These are phyloP conservation scores for Noccaea bulbosa DNA, from an alignment of 345 rosid genomes.

Conservation along the genomic window DNA sequence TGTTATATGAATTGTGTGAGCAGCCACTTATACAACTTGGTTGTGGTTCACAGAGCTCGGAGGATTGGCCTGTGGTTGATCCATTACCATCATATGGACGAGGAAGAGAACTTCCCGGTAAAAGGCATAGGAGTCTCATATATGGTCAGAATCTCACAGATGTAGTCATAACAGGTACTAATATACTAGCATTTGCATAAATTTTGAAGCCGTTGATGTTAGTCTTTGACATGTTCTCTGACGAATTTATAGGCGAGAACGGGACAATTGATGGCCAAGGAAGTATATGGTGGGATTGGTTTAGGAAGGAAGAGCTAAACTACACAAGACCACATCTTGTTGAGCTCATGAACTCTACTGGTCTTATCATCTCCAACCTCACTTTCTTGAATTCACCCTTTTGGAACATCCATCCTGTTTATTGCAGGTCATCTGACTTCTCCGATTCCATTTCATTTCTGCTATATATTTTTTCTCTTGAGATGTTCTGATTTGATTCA, in stretches of 20 bases:
- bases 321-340: slow-evolving; percentile 95
- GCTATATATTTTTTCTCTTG: neutral
- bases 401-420: slow-evolving; percentile 97
- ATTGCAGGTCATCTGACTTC: slow-evolving; percentile 76
- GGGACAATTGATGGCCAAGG: slow-evolving; percentile 99
- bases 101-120: slow-evolving; percentile 91
- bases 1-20: neutral
- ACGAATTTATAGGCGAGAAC: slow-evolving; percentile 68
- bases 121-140: slow-evolving; percentile 88
- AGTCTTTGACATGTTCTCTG: slow-evolving; percentile 3
- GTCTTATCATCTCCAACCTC: slow-evolving; percentile 78
- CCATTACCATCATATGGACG: slow-evolving; percentile 97
- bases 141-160: slow-evolving; percentile 89
- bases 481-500: slow-evolving; percentile 22
- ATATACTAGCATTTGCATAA: neutral
- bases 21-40: neutral
- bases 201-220: neutral
- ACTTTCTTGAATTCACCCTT: slow-evolving; percentile 92
- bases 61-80: slow-evolving; percentile 93
- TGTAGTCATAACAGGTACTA: slow-evolving; percentile 84
- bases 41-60: slow-evolving; percentile 53
- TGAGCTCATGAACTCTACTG: slow-evolving; percentile 88
- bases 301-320: slow-evolving; percentile 63
- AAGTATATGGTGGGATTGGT: slow-evolving; percentile 89
- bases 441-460: neutral